A percentile compares a stretch with the other conserved stretches of the same genome.
phyloP scores from a whole-genome alignment of 2,329 filamentous ascomycete genomes.

The Fusarium sp. region DNA sequence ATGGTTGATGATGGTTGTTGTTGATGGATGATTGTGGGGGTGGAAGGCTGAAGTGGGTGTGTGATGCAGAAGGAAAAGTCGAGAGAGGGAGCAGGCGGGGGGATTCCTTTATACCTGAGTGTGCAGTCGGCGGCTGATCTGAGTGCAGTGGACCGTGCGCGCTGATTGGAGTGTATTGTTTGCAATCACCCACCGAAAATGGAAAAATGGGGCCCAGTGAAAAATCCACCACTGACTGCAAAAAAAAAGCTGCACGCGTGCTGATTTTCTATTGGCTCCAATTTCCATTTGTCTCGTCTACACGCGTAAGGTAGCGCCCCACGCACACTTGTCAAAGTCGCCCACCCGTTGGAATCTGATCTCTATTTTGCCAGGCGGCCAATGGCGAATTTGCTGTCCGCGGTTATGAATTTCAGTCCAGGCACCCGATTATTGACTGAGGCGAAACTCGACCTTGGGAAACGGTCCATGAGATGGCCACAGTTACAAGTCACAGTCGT shows the following conservation, averaged over 20 bases:
- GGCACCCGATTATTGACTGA: slow-evolving; percentile 17
- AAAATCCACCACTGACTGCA: slow-evolving; percentile 31
- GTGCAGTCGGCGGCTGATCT: slow-evolving; percentile 53
- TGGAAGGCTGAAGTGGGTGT: slow-evolving; percentile 49
- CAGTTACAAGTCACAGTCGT: background rate
- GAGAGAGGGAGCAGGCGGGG: slow-evolving; percentile 54
- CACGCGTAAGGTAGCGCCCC: background rate
- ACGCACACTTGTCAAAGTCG: slow-evolving; percentile 4
- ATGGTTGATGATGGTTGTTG: slow-evolving; percentile 40
- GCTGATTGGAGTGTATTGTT: slow-evolving; percentile 35
- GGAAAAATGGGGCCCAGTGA: slow-evolving; percentile 24
- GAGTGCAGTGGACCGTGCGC: slow-evolving; percentile 41
- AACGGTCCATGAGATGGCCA: background rate
- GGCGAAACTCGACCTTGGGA: slow-evolving; percentile 19
- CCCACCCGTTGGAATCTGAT: slow-evolving; percentile 6
- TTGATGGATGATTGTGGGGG: slow-evolving; percentile 47
- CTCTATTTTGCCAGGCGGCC: slow-evolving; percentile 23
- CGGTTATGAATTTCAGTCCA: background rate
- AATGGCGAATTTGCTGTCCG: slow-evolving; percentile 25
- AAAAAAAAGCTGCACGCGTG: slow-evolving; percentile 35
- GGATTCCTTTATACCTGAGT: slow-evolving; percentile 55
- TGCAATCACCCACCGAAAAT: slow-evolving; percentile 42
- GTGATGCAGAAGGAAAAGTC: slow-evolving; percentile 57
- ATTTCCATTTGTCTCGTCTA: background rate
- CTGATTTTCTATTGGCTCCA: slow-evolving; percentile 45